These are phyloP conservation scores for Aspergillus caelatus DNA, from an alignment of 2,329 filamentous ascomycete genomes.

Conservation along the genomic window DNA sequence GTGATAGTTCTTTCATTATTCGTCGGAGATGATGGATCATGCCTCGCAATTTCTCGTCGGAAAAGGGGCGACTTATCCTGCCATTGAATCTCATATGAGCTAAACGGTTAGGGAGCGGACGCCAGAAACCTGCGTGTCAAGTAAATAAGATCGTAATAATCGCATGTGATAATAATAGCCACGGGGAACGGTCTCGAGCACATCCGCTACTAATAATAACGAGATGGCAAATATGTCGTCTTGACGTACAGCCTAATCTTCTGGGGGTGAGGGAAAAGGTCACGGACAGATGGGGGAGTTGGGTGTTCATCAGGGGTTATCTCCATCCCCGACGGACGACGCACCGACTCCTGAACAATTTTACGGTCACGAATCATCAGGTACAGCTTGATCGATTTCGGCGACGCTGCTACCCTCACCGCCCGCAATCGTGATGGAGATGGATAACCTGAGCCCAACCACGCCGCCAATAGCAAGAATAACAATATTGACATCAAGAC, in stretches of 20 bases:
- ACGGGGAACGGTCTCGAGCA: conserved; percentile 5
- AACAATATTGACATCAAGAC: not conserved
- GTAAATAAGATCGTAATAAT: conserved; percentile 15
- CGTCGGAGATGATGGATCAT: conserved; percentile 16
- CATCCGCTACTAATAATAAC: conserved; percentile 10
- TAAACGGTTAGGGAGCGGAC: conserved; percentile 4
- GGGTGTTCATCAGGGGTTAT: conserved; percentile 4
- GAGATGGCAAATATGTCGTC: not conserved
- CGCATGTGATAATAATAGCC: conserved; percentile 14
- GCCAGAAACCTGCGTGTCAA: conserved; percentile 18
- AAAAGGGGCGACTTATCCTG: conserved; percentile 9
- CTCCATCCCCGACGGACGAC: not conserved
- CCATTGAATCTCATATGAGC: conserved; percentile 1
- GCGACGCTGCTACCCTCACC: not conserved
- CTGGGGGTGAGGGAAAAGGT: not conserved
- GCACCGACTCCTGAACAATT: not conserved
- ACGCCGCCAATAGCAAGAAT: not conserved
- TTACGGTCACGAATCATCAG: not conserved
- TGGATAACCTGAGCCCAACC: not conserved
- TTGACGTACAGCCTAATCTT: not conserved
- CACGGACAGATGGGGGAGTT: not conserved
- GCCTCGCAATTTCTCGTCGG: conserved; percentile 2
- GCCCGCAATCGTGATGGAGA: not conserved
- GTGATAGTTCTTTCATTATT: conserved; percentile 11
- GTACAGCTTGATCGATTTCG: not conserved